A percentile compares a stretch with the other conserved stretches of the same genome.
These are phyloP conservation scores for Stephania cephalantha DNA, from an alignment of 164 flowering plant genomes.

Conservation along the genomic window DNA sequence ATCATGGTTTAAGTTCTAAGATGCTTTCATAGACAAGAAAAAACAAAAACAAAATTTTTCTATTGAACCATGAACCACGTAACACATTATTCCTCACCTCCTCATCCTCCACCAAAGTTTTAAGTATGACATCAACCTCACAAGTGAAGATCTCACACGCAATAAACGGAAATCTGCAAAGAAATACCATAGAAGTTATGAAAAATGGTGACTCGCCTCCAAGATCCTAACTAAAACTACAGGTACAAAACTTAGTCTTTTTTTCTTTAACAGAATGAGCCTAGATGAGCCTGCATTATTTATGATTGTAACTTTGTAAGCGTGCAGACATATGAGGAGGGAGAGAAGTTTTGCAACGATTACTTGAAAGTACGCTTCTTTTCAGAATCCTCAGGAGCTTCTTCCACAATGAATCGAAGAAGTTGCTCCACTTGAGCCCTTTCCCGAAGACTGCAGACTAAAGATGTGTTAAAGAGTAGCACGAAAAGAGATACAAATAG, in stretches of 20 bases:
- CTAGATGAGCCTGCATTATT: not conserved
- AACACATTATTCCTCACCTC: slow-evolving; percentile 38
- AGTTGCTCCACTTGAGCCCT: slow-evolving; percentile 77
- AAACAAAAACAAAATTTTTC: not conserved
- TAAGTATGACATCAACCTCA: slow-evolving; percentile 88
- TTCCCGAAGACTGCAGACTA: slow-evolving; percentile 57
- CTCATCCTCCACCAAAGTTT: slow-evolving; percentile 83
- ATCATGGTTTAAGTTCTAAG: not conserved
- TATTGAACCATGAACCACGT: not conserved
- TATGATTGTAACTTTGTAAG: not conserved
- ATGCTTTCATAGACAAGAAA: not conserved
- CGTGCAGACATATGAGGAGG: not conserved
- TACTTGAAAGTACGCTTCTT: slow-evolving; percentile 75
- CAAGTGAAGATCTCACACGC: slow-evolving; percentile 95
- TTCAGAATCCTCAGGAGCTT: slow-evolving; percentile 76
- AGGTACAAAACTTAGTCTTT: no score
- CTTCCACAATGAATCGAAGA: slow-evolving; percentile 73
- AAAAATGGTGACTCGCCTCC: not conserved
- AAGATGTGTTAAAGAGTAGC: not conserved
- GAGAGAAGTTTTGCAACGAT: not conserved
- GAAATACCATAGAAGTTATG: not conserved
- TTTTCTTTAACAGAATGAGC: no score
- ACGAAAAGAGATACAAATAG: not conserved
- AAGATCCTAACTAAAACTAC: no score
- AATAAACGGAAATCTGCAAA: slow-evolving; percentile 77